Percentiles rank a stretch among this genome's conserved stretches.
Evolutionary conservation across 768 basidiomycete genomes (phyloP).

Genomic region (Suillus cothurnatus): DNA sequence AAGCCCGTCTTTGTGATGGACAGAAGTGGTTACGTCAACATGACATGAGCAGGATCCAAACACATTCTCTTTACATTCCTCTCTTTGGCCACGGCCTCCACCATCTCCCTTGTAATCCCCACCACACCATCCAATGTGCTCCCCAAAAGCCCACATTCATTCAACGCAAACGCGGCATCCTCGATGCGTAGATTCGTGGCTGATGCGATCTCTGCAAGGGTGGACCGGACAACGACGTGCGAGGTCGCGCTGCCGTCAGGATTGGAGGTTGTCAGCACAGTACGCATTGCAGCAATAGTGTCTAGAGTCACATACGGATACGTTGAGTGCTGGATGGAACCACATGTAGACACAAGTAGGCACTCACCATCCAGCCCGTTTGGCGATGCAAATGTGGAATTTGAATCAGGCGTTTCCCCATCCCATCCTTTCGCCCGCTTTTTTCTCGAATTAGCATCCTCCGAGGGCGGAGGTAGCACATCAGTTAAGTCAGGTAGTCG

Average conservation of each 20-base stretch:
- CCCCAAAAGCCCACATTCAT: slow-evolving; percentile 79
- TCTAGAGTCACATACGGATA: not conserved
- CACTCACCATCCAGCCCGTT: slow-evolving; percentile 43
- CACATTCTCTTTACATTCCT: slow-evolving; percentile 73
- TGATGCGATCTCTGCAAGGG: slow-evolving; percentile 74
- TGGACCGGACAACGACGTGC: slow-evolving; percentile 68
- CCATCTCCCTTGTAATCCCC: slow-evolving; percentile 63
- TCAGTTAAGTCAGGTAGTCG: slow-evolving; percentile 44
- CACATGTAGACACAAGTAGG: slow-evolving; percentile 1
- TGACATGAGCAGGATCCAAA: slow-evolving; percentile 60
- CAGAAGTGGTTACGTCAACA: slow-evolving; percentile 35
- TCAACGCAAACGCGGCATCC: slow-evolving; percentile 87
- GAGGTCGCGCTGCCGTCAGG: slow-evolving; percentile 71
- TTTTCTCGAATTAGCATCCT: slow-evolving; percentile 36
- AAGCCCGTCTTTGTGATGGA: not conserved
- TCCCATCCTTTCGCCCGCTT: slow-evolving; percentile 72
- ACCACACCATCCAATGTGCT: slow-evolving; percentile 46
- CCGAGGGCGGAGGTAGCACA: slow-evolving; percentile 35
- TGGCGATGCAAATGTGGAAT: slow-evolving; percentile 34
- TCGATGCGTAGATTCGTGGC: slow-evolving; percentile 83
- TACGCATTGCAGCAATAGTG: slow-evolving; percentile 39
- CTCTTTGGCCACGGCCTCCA: slow-evolving; percentile 66
- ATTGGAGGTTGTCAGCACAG: slow-evolving; percentile 57
- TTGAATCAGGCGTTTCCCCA: slow-evolving; percentile 57
- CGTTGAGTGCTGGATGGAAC: not conserved